Evolutionary conservation across 2,329 filamentous ascomycete genomes (phyloP).

Genomic region (Diplodia corticola): DNA sequence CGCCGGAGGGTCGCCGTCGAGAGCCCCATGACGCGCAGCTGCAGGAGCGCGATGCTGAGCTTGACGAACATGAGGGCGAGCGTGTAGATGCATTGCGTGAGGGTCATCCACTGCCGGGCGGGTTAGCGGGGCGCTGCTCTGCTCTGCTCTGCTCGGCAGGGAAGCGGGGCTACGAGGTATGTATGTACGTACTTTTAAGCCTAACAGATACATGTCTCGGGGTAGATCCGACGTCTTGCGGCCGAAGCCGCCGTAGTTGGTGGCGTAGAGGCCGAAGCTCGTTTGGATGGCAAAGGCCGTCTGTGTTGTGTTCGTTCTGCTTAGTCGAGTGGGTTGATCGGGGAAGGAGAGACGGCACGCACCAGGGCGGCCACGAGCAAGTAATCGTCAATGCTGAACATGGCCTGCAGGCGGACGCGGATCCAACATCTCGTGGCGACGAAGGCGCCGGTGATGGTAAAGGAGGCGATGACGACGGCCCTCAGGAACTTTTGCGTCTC

Average conservation of each 20-base stretch:
- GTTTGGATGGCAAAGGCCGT: not conserved
- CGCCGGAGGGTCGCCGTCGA: not conserved
- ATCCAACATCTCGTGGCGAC: not conserved
- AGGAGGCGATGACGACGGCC: not conserved
- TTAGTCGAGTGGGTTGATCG: no score
- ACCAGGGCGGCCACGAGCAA: not conserved
- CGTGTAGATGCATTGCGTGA: conserved; percentile 12
- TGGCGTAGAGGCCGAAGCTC: conserved; percentile 1
- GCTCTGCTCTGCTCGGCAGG: no score
- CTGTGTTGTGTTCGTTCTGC: no score
- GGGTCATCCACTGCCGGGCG: not conserved
- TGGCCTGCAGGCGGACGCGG: not conserved
- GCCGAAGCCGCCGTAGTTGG: conserved; percentile 3
- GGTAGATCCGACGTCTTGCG: not conserved
- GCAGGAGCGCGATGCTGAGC: conserved; percentile 16
- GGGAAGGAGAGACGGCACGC: not conserved
- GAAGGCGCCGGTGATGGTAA: not conserved
- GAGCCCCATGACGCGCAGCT: conserved; percentile 16
- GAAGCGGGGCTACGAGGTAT: no score
- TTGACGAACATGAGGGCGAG: conserved; percentile 8
- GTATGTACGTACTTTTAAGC: not conserved
- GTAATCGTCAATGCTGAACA: conserved; percentile 15
- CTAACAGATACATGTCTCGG: not conserved
- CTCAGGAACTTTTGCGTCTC: not conserved
- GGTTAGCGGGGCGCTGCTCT: no score